Conservation (phyloP, 1,284 basidiomycete genomes). For the Fomitopsis palustris region DNA sequence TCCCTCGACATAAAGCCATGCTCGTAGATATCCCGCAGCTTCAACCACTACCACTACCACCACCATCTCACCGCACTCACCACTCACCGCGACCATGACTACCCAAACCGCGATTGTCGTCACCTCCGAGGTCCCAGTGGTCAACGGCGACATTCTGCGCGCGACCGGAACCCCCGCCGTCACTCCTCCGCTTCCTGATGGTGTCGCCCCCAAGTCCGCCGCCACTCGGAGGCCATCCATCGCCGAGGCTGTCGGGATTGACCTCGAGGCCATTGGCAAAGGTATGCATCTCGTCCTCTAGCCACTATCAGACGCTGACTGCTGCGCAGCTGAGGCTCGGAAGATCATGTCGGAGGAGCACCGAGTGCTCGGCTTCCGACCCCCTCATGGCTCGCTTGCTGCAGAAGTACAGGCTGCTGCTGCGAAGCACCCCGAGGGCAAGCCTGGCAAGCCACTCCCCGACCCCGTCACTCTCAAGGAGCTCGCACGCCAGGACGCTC, state of each 20-base stretch:
- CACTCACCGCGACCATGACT: conserved; percentile 1
- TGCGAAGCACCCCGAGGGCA: conserved; percentile 28
- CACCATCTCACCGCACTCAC: conserved; percentile 1
- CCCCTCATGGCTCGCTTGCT: conserved; percentile 34
- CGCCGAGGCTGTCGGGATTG: conserved; percentile 24
- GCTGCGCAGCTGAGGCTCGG: conserved; percentile 26
- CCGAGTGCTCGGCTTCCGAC: conserved; percentile 36
- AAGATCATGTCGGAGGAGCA: conserved; percentile 37
- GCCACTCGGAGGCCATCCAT: conserved; percentile 6
- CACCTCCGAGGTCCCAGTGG: conserved; percentile 21
- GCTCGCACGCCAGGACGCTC: conserved; percentile 27
- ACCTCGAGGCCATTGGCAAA: conserved; percentile 24
- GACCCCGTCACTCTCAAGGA: conserved; percentile 23
- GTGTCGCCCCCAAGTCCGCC: conserved; percentile 4
- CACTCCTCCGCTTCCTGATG: background rate
- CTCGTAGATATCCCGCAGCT: background rate
- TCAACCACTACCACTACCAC: background rate
- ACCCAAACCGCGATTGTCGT: conserved; percentile 5
- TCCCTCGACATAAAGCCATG: background rate
- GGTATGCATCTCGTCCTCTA: conserved; percentile 8
- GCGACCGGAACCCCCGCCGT: conserved; percentile 9
- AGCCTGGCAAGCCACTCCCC: conserved; percentile 10
- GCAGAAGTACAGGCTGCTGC: conserved; percentile 36
- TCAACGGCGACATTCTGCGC: conserved; percentile 19
- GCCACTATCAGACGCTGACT: background rate